Evolutionary conservation across 345 rosid species (phyloP).

Genomic region (Corymbia maculata): DNA sequence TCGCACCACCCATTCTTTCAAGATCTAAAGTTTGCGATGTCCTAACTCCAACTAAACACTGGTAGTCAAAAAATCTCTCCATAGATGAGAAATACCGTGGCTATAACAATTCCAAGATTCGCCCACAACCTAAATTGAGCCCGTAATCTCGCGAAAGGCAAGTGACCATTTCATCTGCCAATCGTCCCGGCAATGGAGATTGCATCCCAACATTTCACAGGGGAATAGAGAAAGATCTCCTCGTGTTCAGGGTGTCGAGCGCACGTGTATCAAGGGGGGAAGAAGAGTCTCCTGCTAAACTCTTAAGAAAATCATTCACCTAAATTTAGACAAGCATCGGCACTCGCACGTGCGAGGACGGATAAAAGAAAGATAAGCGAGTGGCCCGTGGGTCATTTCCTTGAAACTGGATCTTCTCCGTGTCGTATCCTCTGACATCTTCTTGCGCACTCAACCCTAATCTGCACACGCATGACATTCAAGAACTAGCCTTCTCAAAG

Average conservation of each 20-base stretch:
- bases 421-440: background rate
- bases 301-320: background rate
- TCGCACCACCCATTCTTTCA: background rate
- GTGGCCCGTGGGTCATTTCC: background rate
- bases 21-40: background rate
- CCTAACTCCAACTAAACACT: background rate
- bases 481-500: background rate
- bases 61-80: background rate
- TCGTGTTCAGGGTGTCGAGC: background rate
- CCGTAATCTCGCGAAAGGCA: background rate
- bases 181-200: too few species aligned
- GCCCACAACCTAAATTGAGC: background rate
- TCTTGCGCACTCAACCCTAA: background rate
- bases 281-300: background rate
- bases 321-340: background rate
- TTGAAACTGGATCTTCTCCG: background rate
- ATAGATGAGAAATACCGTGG: background rate
- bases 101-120: background rate
- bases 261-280: background rate
- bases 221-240: background rate
- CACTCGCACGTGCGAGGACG: background rate
- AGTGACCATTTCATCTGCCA: too few species aligned
- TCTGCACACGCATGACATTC: background rate
- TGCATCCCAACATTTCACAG: background rate
- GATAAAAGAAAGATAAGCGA: background rate